Percentiles rank a stretch among this genome's conserved stretches.
Conservation (phyloP, 78 protist genomes). For the Dictyostelium firmibasis region DNA sequence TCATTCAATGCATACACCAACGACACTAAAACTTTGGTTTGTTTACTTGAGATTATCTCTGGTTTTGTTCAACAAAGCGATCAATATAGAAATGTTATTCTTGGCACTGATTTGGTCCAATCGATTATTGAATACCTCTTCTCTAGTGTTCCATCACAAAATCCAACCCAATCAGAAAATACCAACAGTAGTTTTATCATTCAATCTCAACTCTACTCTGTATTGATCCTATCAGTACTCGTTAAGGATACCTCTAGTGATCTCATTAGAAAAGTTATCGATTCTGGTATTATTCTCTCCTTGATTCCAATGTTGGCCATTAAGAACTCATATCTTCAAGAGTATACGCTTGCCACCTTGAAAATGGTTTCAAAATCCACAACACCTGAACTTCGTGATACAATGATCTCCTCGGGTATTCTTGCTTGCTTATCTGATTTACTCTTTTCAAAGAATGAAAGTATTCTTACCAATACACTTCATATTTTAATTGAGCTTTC, state of each 20-base stretch:
- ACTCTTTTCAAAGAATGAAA: slow-evolving; percentile 30
- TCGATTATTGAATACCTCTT: slow-evolving; percentile 65
- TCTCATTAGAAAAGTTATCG: slow-evolving; percentile 34
- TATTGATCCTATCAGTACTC: slow-evolving; percentile 23
- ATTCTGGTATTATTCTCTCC: slow-evolving; percentile 62
- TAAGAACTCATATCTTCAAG: slow-evolving; percentile 64
- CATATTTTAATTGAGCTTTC: slow-evolving; percentile 35
- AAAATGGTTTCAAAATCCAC: slow-evolving; percentile 32
- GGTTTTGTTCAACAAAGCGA: slow-evolving; percentile 42
- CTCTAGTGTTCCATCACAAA: slow-evolving; percentile 3
- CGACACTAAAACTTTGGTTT: slow-evolving; percentile 53
- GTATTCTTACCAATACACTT: slow-evolving; percentile 26
- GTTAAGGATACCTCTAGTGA: slow-evolving; percentile 30
- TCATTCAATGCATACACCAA: slow-evolving; percentile 13
- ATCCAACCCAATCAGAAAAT: background rate
- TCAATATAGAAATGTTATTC: slow-evolving; percentile 24
- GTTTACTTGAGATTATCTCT: slow-evolving; percentile 42
- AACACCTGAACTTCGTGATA: slow-evolving; percentile 34
- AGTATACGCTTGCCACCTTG: slow-evolving; percentile 19
- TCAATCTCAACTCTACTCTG: slow-evolving; percentile 52
- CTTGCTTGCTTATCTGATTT: background rate
- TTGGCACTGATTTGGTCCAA: slow-evolving; percentile 36
- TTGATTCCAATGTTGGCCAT: slow-evolving; percentile 56
- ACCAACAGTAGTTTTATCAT: slow-evolving; percentile 13
- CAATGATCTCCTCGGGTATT: slow-evolving; percentile 44